Conservation (phyloP, 352 stramenopile species). For the Globisporangium orthogonon region DNA sequence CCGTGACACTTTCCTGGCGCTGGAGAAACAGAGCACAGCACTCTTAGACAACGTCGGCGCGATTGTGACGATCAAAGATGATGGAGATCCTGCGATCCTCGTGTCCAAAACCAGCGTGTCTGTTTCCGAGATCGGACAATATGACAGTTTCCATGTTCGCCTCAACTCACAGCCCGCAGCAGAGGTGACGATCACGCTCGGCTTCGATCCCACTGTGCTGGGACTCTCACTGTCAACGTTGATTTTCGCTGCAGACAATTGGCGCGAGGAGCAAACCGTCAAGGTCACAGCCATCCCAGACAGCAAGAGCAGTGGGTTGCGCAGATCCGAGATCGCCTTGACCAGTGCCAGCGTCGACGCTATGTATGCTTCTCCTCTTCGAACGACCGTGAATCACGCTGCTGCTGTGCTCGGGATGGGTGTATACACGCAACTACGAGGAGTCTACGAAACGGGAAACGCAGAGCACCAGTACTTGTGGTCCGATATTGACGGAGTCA, state of each 20-base stretch:
- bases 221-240: slow-evolving; percentile 20
- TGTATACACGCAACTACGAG: slow-evolving; percentile 44
- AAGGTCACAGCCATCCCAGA: slow-evolving; percentile 28
- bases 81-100: slow-evolving; percentile 52
- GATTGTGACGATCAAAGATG: slow-evolving; percentile 64
- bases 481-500: slow-evolving; percentile 30
- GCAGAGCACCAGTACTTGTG: slow-evolving; percentile 40
- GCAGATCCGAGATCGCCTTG: slow-evolving; percentile 26
- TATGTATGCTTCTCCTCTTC: slow-evolving; percentile 31
- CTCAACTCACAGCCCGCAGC: slow-evolving; percentile 45
- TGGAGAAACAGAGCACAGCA: slow-evolving; percentile 28
- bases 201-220: slow-evolving; percentile 11
- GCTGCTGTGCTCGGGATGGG: slow-evolving; percentile 30
- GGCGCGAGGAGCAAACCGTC: slow-evolving; percentile 27
- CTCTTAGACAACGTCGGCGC: slow-evolving; percentile 55
- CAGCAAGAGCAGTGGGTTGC: slow-evolving; percentile 27
- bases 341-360: slow-evolving; percentile 26
- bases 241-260: slow-evolving; percentile 38
- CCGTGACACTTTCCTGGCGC: slow-evolving; percentile 25
- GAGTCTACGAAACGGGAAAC: slow-evolving; percentile 54
- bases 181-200: slow-evolving; percentile 29
- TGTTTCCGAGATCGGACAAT: slow-evolving; percentile 58
- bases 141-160: slow-evolving; percentile 35
- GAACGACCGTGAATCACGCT: slow-evolving; percentile 9
- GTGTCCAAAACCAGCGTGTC: slow-evolving; percentile 62